A percentile compares a stretch with the other conserved stretches of the same genome.
Conservation (phyloP, 2,329 filamentous ascomycete genomes). For the Byssothecium circinans region DNA sequence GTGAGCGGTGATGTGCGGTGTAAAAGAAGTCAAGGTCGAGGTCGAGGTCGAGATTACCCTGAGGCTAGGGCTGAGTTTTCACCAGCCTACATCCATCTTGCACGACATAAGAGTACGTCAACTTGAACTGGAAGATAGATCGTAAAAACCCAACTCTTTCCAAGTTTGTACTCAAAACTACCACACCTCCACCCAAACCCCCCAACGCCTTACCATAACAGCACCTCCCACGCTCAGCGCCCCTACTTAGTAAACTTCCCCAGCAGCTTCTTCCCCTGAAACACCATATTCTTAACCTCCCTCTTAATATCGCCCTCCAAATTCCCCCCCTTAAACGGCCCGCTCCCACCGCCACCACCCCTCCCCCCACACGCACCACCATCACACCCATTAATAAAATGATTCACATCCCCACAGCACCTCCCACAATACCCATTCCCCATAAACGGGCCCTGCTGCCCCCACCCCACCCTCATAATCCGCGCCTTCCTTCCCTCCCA, state of each 20-base stretch:
- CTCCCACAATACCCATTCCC: slow-evolving; percentile 43
- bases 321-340: neutral
- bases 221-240: no score
- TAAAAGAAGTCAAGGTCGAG: no score
- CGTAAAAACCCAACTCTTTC: no score
- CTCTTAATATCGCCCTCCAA: slow-evolving; percentile 15
- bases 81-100: no score
- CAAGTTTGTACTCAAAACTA: no score
- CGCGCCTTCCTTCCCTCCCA: slow-evolving; percentile 50
- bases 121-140: no score
- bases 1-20: no score
- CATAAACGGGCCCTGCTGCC: slow-evolving; percentile 46
- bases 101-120: no score
- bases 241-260: slow-evolving; percentile 32
- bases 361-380: slow-evolving; percentile 28
- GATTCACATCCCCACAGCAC: slow-evolving; percentile 35
- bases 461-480: slow-evolving; percentile 48
- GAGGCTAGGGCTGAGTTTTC: no score
- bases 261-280: slow-evolving; percentile 26
- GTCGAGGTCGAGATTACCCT: no score
- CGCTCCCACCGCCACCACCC: slow-evolving; percentile 23
- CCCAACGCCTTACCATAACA: no score
- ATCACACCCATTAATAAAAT: slow-evolving; percentile 35
- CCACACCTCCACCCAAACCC: no score
- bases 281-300: slow-evolving; percentile 26